Percentiles rank a stretch among this genome's conserved stretches.
phyloP scores from a whole-genome alignment of 1,284 basidiomycete species.

The Ustilago loliicola region DNA sequence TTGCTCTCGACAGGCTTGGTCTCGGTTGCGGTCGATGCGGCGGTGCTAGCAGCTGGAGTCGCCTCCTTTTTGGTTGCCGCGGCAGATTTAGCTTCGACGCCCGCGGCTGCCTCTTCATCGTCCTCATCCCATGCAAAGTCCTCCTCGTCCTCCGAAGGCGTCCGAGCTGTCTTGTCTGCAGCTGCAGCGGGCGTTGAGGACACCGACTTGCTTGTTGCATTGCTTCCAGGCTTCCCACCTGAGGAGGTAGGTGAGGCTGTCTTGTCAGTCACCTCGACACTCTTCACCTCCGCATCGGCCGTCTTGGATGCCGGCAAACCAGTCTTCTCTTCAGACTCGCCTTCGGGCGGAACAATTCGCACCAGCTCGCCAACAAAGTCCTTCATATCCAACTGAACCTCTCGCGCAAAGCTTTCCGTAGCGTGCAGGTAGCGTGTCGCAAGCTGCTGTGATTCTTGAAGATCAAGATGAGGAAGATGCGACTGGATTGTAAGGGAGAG shows the following conservation, averaged over 20 bases:
- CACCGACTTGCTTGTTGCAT: background rate
- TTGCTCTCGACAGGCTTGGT: constrained; percentile 13
- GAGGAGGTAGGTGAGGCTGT: background rate
- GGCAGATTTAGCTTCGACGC: constrained; percentile 13
- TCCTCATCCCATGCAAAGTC: constrained; percentile 64
- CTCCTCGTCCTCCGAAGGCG: constrained; percentile 39
- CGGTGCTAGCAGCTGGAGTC: background rate
- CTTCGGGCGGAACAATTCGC: constrained; percentile 59
- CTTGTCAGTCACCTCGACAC: background rate
- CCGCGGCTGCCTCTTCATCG: constrained; percentile 44
- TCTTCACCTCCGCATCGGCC: background rate
- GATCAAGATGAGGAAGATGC: constrained; percentile 58
- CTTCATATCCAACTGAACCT: constrained; percentile 61
- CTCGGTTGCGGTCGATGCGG: background rate
- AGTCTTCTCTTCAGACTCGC: constrained; percentile 1
- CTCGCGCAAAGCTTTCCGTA: constrained; percentile 54
- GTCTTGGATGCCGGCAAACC: background rate
- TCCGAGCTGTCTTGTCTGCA: constrained; percentile 30
- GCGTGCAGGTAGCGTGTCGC: constrained; percentile 56
- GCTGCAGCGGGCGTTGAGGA: background rate
- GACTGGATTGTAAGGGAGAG: constrained; percentile 55
- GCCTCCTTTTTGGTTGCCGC: constrained; percentile 6
- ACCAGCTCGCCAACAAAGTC: constrained; percentile 59
- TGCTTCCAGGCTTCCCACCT: background rate
- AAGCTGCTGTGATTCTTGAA: constrained; percentile 56